Base-by-base conservation (phyloP, 139 green algal species). In the Mesostigma viride region DNA sequence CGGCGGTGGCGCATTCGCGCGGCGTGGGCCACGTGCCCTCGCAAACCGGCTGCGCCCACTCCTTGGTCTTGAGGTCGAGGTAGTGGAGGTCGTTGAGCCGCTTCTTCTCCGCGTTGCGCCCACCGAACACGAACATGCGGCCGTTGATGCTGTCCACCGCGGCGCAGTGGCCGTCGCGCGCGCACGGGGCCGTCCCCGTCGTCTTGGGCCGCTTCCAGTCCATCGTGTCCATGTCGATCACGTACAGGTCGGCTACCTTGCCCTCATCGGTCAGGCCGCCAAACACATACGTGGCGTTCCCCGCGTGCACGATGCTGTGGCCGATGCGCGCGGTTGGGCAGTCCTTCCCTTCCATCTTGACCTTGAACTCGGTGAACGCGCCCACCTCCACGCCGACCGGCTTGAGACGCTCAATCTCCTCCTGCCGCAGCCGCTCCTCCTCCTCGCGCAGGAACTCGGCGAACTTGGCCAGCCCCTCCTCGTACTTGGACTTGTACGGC, bases 331-430 rank as follows among this genome's bases (percentile, higher is more conserved):
- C 79, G 82, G 78, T 86, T 51, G 81, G 82, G 5, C 83, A 57
- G 28, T 64, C 33, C 57, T 33, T 32, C 31, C 31, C 17, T 45
- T 28, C 81, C 20, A 78, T 31, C 33, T 82, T 80, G 60, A 82
- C 79, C 2, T 69, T 20, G 34, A 76, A 87, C 63, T 84, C 72
- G 22, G 70, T 77, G 53, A 67, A 87, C 1, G 26, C 71, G 58
- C 75, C 81, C 26, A 76, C 65, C 71, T 81, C 62, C 48, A 83
- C 84, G 24, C 86, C 87, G 20, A 94, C 86, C 3, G 89, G 89
- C 51, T 87, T 87, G 40, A 91, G 81, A 26, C 85, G 70, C 80
- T 95, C 88, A 56, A 94, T 82, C 82, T 94, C 87, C 75, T 89
- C 83, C 65, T 86, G 75, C 34, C 79, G 64, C 71, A 90, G 82